These are phyloP conservation scores for Fomitopsis schrenkii DNA, from an alignment of 1,284 basidiomycete species.

Conservation along the genomic window DNA sequence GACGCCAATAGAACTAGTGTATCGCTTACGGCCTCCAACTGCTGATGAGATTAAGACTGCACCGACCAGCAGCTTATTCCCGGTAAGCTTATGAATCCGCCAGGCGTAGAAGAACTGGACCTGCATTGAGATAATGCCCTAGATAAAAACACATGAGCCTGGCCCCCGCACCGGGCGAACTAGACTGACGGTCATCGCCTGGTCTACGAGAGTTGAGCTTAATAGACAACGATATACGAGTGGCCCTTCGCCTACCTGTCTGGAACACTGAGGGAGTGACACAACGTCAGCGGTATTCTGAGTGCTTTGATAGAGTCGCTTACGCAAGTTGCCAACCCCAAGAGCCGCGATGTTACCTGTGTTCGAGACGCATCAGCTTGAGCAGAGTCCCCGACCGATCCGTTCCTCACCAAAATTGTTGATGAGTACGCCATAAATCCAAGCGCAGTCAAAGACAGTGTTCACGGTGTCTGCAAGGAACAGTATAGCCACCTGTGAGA, in stretches of 20 bases:
- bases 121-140: background rate
- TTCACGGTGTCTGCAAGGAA: conserved; percentile 4
- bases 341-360: background rate
- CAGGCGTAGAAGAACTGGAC: background rate
- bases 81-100: background rate
- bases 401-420: background rate
- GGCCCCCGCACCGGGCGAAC: background rate
- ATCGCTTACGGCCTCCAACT: background rate
- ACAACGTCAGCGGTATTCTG: background rate
- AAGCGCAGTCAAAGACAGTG: background rate
- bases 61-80: background rate
- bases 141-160: background rate
- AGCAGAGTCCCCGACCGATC: too few relatives aligned
- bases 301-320: background rate
- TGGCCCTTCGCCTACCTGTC: background rate
- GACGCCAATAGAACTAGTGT: too few relatives aligned
- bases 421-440: conserved; percentile 2
- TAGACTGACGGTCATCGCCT: background rate
- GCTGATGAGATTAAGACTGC: background rate
- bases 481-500: background rate
- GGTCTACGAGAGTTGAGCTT: background rate
- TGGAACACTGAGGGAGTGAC: background rate
- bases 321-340: background rate
- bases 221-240: background rate
- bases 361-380: background rate